Evolutionary conservation across 768 basidiomycete species (phyloP).

Genomic region (Leccinum boreale): DNA sequence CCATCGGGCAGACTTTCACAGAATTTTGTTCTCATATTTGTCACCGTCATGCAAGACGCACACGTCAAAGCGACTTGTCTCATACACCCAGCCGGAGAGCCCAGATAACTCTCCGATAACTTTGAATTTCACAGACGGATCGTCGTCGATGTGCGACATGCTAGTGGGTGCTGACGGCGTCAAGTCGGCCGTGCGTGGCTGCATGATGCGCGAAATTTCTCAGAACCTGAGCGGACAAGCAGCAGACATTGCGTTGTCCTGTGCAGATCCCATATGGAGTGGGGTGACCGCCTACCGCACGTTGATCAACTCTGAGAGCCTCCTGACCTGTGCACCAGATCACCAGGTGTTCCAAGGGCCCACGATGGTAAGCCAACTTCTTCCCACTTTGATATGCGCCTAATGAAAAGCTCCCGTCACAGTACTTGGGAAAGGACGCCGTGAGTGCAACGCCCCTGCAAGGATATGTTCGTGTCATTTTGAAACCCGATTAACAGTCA

Average conservation of each 20-base stretch:
- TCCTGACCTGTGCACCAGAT: constrained; percentile 40
- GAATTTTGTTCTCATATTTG: constrained; percentile 49
- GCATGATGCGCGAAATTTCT: constrained; percentile 33
- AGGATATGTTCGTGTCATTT: neutral
- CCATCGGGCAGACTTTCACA: constrained; percentile 69
- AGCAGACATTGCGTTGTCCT: constrained; percentile 39
- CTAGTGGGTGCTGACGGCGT: constrained; percentile 71
- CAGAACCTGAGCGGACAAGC: constrained; percentile 36
- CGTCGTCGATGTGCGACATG: constrained; percentile 56
- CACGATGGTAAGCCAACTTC: constrained; percentile 39
- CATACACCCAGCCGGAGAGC: constrained; percentile 49
- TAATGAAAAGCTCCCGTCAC: neutral
- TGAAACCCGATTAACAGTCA: constrained; percentile 37
- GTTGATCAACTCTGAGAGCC: constrained; percentile 49
- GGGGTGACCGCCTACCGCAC: constrained; percentile 59
- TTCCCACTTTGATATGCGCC: neutral
- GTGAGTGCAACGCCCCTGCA: constrained; percentile 27
- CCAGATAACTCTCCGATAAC: constrained; percentile 31
- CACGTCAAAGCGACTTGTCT: constrained; percentile 56
- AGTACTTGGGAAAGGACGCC: constrained; percentile 58
- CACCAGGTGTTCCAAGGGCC: constrained; percentile 48
- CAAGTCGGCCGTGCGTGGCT: constrained; percentile 46
- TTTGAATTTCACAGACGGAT: constrained; percentile 61
- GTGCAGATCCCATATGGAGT: constrained; percentile 55
- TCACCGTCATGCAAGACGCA: constrained; percentile 44